Evolutionary conservation across 371 early-diverging fungal genomes (phyloP).

Genomic region (Umbelopsis sp.): DNA sequence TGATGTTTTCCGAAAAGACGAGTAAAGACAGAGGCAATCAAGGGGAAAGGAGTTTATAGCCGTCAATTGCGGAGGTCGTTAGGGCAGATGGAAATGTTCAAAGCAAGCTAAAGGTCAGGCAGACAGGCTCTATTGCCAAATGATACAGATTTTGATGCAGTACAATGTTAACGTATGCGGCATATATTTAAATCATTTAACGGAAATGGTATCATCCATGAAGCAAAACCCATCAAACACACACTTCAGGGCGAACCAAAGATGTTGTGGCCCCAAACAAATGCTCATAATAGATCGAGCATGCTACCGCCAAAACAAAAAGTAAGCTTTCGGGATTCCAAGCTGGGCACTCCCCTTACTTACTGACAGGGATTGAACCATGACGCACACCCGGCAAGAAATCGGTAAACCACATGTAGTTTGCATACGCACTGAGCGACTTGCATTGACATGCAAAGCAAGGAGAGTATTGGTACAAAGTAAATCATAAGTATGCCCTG

Average conservation of each 20-base stretch:
- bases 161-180: not conserved
- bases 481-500: no score
- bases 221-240: no score
- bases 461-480: no score
- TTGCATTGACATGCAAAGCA: no score
- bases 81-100: conserved; percentile 6
- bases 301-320: no score
- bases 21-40: conserved; percentile 10
- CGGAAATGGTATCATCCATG: not conserved
- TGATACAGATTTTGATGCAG: not conserved
- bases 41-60: conserved; percentile 11
- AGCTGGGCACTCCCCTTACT: not conserved
- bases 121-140: no score
- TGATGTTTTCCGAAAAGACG: not conserved
- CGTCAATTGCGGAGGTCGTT: not conserved
- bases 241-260: no score
- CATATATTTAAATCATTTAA: not conserved
- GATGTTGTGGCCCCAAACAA: no score
- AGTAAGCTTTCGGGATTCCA: not conserved
- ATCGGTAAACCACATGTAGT: not conserved
- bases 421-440: no score
- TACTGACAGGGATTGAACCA: not conserved
- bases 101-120: not conserved
- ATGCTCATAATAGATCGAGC: no score
- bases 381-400: not conserved